Evolutionary conservation across 371 early-diverging fungal species (phyloP).

Genomic region (Dichotomocladium elegans): DNA sequence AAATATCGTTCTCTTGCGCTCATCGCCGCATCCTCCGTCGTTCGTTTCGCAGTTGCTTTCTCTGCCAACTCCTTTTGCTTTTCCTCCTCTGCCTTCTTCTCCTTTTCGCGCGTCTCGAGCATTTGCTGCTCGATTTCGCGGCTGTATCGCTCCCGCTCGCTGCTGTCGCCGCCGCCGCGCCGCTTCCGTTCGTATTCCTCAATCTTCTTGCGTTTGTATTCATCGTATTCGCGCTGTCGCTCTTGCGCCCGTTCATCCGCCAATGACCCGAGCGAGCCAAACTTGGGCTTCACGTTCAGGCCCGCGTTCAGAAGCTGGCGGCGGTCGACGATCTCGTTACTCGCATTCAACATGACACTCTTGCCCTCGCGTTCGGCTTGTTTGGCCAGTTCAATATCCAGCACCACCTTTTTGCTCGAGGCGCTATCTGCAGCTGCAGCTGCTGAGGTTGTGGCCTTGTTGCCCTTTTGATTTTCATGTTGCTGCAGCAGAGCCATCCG

Average conservation of each 20-base stretch:
- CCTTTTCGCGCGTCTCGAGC: slow-evolving; percentile 48
- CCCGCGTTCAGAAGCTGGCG: slow-evolving; percentile 75
- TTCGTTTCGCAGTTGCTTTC: slow-evolving; percentile 58
- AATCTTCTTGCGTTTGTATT: slow-evolving; percentile 48
- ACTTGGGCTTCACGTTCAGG: slow-evolving; percentile 60
- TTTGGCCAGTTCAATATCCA: slow-evolving; percentile 32
- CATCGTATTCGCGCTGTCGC: slow-evolving; percentile 43
- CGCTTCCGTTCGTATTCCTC: slow-evolving; percentile 33
- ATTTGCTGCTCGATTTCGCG: slow-evolving; percentile 51
- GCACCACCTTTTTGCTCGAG: slow-evolving; percentile 8
- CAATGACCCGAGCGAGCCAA: slow-evolving; percentile 31
- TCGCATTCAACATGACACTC: slow-evolving; percentile 63
- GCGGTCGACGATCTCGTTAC: slow-evolving; percentile 79
- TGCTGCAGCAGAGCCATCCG: slow-evolving; percentile 35
- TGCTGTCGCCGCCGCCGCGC: slow-evolving; percentile 18
- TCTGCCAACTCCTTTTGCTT: slow-evolving; percentile 50
- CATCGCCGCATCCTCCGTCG: slow-evolving; percentile 64
- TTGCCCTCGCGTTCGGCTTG: slow-evolving; percentile 45
- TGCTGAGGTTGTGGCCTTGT: not conserved
- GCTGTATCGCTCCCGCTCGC: slow-evolving; percentile 37
- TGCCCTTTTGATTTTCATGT: slow-evolving; percentile 7
- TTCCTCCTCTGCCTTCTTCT: slow-evolving; percentile 47
- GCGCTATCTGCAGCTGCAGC: too few relatives aligned
- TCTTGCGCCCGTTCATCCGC: slow-evolving; percentile 42
- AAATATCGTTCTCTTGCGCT: slow-evolving; percentile 77